These are phyloP conservation scores for Aspergillus sp. DNA, from an alignment of 2,329 filamentous ascomycete species.

Conservation along the genomic window DNA sequence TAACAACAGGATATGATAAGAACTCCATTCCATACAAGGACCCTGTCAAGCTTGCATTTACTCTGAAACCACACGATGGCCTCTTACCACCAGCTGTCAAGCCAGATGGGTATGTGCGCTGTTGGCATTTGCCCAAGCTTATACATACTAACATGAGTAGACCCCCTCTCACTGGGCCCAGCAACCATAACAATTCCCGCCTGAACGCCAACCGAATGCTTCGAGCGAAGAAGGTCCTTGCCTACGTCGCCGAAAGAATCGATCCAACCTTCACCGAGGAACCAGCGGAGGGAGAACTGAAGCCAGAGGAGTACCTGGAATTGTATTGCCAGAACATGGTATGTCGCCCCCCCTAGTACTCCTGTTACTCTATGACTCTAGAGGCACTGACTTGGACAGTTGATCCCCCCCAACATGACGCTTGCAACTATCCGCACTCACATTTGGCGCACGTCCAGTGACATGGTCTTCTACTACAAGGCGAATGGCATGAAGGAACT, in stretches of 20 bases:
- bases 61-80: conserved; percentile 73
- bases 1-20: conserved; percentile 30
- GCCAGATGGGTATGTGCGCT: conserved; percentile 52
- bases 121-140: too few relatives aligned
- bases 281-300: conserved; percentile 52
- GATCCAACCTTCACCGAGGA: conserved; percentile 58
- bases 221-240: conserved; percentile 84
- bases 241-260: conserved; percentile 86
- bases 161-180: conserved; percentile 14
- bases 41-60: conserved; percentile 91
- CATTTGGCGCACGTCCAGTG: conserved; percentile 90
- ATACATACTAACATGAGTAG: conserved; percentile 5
- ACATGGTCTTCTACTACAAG: conserved; percentile 85
- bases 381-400: conserved; percentile 17
- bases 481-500: conserved; percentile 69
- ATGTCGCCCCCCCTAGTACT: conserved; percentile 26
- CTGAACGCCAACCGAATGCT: conserved; percentile 97
- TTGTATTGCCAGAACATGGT: conserved; percentile 91
- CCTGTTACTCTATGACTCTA: neutral
- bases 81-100: conserved; percentile 65
- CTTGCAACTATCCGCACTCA: conserved; percentile 87
- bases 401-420: conserved; percentile 71
- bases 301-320: conserved; percentile 88
- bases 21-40: conserved; percentile 81
- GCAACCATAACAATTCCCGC: conserved; percentile 61